Evolutionary conservation across 2,329 filamentous ascomycete species (phyloP), one percentile per base, ranked within the genome.

Genomic region (Colletotrichum sp.): DNA sequence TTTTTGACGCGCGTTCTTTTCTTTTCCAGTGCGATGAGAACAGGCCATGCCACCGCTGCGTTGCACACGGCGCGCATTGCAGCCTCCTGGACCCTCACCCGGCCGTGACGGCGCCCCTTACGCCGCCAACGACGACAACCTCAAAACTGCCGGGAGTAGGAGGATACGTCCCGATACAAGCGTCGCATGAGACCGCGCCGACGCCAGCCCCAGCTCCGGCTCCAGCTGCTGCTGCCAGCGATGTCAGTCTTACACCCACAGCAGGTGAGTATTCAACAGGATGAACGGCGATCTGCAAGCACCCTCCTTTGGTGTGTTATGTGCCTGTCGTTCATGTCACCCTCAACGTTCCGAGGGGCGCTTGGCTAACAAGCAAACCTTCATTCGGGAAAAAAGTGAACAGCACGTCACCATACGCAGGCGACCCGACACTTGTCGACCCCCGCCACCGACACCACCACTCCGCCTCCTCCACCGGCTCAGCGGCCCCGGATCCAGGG

Each of bases 41-140:
- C 6, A 79, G 78, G 7, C 85, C 85, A 5, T 86, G 85, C 73
- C 79, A 77, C 12, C 83, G 83, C 6, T 86, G 85, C 66, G 77
- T 81, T 12, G 80, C 83, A 60, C 84, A 86, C 72, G 79, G 80
- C n/a, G 78, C 84, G 5, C 75, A 81, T 13, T 86, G 84, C 76
- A 82, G 83, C 66, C 63, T 75, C 0, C 6, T 75, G 18, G 73
- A 75, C 21, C 30, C 32, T 43, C 73, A 57, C 26, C 26, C 60
- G 24, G 28, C 61, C 10, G 26, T 48, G 12, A 57, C 30, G 16
- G 63, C 39, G 26, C 69, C 55, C 2, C 26, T 28, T 6, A 59
- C 69, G 32, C 69, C 63, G 18, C 69, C 75, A 10, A 60, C 64
- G 7, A 68, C 75, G 13, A 60, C 64, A 5, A 68, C 39, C 9